phyloP scores from a whole-genome alignment of 2,329 filamentous ascomycete genomes.

The Tolypocladium nubicola region DNA sequence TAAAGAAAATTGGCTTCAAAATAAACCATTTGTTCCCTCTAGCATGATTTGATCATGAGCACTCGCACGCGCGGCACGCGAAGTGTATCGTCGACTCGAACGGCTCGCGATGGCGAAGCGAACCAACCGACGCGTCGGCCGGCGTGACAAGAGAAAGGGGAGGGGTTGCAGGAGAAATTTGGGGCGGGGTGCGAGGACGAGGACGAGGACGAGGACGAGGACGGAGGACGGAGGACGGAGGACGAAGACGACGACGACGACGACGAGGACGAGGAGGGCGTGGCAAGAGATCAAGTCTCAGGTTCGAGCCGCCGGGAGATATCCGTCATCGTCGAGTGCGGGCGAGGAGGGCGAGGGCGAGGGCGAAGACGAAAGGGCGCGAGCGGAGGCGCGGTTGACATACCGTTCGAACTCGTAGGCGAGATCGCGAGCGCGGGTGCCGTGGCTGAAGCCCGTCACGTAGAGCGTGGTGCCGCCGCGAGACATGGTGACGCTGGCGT shows the following conservation, averaged over 20 bases:
- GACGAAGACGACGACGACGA: constrained; percentile 10
- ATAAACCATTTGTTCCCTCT: constrained; percentile 1
- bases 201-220: constrained; percentile 13
- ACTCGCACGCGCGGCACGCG: constrained; percentile 10
- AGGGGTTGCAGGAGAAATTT: constrained; percentile 8
- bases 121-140: constrained; percentile 17
- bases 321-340: constrained; percentile 27
- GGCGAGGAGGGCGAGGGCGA: constrained; percentile 29
- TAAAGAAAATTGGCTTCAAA: neutral
- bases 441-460: constrained; percentile 98
- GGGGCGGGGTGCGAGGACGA: constrained; percentile 2
- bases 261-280: constrained; percentile 11
- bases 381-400: constrained; percentile 49
- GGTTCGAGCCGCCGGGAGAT: constrained; percentile 12
- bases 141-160: constrained; percentile 9
- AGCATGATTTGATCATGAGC: constrained; percentile 5
- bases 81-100: constrained; percentile 13
- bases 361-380: constrained; percentile 22
- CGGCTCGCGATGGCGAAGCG: constrained; percentile 12
- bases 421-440: constrained; percentile 96
- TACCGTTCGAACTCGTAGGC: constrained; percentile 99
- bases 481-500: constrained; percentile 54
- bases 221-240: constrained; percentile 11
- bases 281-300: constrained; percentile 9
- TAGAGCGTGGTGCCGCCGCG: constrained; percentile 90